A percentile compares a stretch with the other conserved stretches of the same genome.
phyloP scores from a whole-genome alignment of 495 filamentous ascomycete species.

The Hypoxylon subgilvum region DNA sequence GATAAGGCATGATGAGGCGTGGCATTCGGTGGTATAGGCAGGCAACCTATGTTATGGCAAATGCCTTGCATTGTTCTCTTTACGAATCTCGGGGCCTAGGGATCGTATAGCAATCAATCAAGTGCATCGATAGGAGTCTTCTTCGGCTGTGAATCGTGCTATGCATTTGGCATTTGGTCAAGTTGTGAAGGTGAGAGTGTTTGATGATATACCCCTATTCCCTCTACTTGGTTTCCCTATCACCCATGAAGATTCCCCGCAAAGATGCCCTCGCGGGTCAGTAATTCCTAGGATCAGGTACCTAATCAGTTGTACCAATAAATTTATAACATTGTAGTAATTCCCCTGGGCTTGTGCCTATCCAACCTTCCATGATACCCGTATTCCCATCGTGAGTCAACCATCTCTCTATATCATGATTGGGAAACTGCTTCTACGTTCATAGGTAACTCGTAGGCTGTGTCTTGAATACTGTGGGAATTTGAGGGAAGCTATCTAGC shows the following conservation, averaged over 20 bases:
- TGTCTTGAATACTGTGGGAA: no score
- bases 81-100: constrained; percentile 19
- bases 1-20: constrained; percentile 6
- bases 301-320: neutral
- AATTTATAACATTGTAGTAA: neutral
- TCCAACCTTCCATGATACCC: no score
- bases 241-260: neutral
- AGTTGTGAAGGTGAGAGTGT: constrained; percentile 19
- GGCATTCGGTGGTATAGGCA: neutral
- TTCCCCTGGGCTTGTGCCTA: neutral
- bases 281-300: neutral
- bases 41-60: constrained; percentile 13
- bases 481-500: no score
- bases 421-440: no score
- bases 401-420: no score
- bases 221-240: neutral
- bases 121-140: constrained; percentile 16
- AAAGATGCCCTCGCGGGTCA: neutral
- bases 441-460: no score
- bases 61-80: constrained; percentile 11
- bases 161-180: neutral
- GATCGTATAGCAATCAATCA: constrained; percentile 22
- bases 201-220: constrained; percentile 15
- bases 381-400: no score
- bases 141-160: neutral